Base-by-base conservation (phyloP, 2,329 filamentous ascomycete genomes). In the Fusarium pininemorale region DNA sequence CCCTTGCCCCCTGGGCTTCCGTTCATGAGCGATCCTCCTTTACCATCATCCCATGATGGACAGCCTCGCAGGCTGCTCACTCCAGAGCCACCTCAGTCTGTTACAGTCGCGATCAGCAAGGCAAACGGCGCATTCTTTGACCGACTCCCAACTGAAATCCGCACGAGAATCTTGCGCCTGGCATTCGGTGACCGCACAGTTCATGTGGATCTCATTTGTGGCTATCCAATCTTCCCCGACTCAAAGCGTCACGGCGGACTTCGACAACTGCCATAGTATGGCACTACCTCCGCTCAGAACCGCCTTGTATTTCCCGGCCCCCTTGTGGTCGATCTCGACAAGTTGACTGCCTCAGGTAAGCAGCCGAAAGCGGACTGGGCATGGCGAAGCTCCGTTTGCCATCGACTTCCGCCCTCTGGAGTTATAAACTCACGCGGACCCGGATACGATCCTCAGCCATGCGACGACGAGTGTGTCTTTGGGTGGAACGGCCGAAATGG, bases 331-430 rank as follows among this genome's bases (percentile, higher is more conserved):
- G 32, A 35, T 1, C 32, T 35, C 15, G 7, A 35, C 3, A 35
- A 35, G 32, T 35, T 35, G 32, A 35, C 32, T 35, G 32, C 32
- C 32, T 15, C 32, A 3, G 32, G 32, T 35, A 35, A 35, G 7
- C 32, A 35, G 3, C 32, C 14, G 7, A 35, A 35, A 35, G 32
- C 32, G 32, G 11, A 35, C 8, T 50, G 47, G 47, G 4, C 2
- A 13, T 81, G 78, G 79, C 61, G 63, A 47, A 72, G 75, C 26
- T 80, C 76, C 7, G 71, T 79, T 2, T 81, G 77, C 32, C 77
- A 80, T 63, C 73, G 76, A 18, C 61, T 77, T 22, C 44, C 56
- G 2, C 75, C 67, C 2, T 51, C 42, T 11, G 35, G 65, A 0
- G 6, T 18, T 1, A 12, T 12, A 5, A 47, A 54, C n/a, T 12